These are phyloP conservation scores for Chalaropsis ovoidea DNA, from an alignment of 2,329 filamentous ascomycete species.

Conservation along the genomic window DNA sequence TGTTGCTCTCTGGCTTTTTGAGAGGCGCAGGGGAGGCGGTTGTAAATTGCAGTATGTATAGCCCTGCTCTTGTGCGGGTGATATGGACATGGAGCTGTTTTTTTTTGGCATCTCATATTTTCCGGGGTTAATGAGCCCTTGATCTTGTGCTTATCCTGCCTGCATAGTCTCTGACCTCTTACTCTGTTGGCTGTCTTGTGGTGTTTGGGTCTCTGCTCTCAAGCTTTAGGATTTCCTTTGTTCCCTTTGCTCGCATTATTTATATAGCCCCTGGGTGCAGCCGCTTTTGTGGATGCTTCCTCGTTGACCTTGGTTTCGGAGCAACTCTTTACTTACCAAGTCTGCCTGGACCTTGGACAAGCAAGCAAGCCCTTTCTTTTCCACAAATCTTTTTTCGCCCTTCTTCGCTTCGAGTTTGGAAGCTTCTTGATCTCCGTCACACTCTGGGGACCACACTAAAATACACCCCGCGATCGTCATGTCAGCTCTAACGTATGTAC, in stretches of 20 bases:
- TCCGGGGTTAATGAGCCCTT: not conserved
- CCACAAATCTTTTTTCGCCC: not conserved
- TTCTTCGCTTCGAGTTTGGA: not conserved
- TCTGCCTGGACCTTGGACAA: not conserved
- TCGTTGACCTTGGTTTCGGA: not conserved
- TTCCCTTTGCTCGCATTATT: not conserved
- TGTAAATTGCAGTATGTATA: conserved; percentile 2
- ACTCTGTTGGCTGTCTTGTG: not conserved
- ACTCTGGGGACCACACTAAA: not conserved
- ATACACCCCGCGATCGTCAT: not conserved
- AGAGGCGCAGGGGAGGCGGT: not conserved
- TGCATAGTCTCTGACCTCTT: not conserved
- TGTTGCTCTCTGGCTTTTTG: not conserved
- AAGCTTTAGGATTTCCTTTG: conserved; percentile 11
- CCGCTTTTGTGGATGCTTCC: not conserved
- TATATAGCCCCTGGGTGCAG: not conserved
- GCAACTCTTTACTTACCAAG: not conserved
- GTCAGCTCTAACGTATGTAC: conserved; percentile 3
- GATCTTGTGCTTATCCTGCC: not conserved
- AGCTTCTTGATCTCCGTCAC: not conserved
- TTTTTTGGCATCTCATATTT: not conserved
- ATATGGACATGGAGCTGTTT: not conserved
- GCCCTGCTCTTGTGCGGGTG: not conserved
- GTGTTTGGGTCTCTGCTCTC: not conserved
- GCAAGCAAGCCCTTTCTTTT: not conserved